phyloP scores from a whole-genome alignment of 306 rosid species.

The Cucurbita moschata region DNA sequence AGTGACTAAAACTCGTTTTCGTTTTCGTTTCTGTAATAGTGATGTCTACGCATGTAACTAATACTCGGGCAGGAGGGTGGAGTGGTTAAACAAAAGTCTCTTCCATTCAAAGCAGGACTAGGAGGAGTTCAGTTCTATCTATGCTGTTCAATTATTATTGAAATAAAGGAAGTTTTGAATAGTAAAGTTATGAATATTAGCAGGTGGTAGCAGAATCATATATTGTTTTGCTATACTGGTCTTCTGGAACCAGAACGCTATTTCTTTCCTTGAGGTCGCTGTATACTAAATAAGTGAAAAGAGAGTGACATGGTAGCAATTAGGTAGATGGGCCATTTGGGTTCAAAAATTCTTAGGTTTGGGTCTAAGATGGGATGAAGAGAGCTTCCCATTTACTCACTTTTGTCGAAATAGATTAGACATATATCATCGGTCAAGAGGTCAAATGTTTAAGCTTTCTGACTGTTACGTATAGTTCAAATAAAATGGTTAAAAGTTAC shows the following conservation, averaged over 20 bases:
- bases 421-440: too few species aligned
- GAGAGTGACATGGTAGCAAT: too few species aligned
- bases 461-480: too few species aligned
- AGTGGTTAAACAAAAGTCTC: not conserved
- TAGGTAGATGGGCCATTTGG: too few species aligned
- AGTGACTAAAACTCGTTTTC: not conserved
- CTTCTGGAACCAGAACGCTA: not conserved
- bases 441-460: too few species aligned
- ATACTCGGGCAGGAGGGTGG: not conserved
- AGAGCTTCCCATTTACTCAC: too few species aligned
- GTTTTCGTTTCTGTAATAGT: constrained; percentile 1
- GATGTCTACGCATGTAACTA: not conserved
- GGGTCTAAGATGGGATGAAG: too few species aligned
- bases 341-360: too few species aligned
- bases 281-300: too few species aligned
- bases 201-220: not conserved
- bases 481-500: too few species aligned
- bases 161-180: not conserved
- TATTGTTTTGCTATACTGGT: not conserved
- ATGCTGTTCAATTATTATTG: not conserved
- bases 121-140: not conserved
- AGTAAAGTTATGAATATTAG: not conserved
- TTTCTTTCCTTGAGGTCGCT: too few species aligned
- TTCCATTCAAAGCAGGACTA: not conserved
- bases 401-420: too few species aligned